Percentiles rank a stretch among this genome's conserved stretches.
Conservation (phyloP, 371 early-diverging fungal genomes). For the Haplosporangium sp. region DNA sequence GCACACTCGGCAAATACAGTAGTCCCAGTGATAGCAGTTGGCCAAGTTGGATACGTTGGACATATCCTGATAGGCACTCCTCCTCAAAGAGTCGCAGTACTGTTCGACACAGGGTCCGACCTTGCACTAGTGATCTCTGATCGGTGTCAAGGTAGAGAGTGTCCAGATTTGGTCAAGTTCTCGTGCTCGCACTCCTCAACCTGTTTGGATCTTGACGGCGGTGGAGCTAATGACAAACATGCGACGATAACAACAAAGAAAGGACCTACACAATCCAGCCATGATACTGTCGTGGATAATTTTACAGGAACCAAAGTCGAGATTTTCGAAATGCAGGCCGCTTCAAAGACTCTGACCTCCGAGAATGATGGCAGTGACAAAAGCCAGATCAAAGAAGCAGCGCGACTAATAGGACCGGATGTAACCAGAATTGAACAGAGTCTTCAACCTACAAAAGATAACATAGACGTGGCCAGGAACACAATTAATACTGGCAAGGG, state of each 20-base stretch:
- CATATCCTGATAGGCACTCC: slow-evolving; percentile 85
- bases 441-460: no score
- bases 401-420: no score
- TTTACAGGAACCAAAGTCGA: background rate
- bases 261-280: background rate
- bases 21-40: slow-evolving; percentile 3
- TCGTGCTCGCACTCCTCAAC: slow-evolving; percentile 25
- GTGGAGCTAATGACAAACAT: no score
- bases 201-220: slow-evolving; percentile 19
- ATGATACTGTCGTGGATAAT: background rate
- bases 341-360: no score
- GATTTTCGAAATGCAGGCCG: no score
- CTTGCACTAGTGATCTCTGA: slow-evolving; percentile 27
- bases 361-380: no score
- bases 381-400: no score
- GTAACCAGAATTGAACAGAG: no score
- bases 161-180: slow-evolving; percentile 14
- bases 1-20: background rate
- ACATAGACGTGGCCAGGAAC: no score
- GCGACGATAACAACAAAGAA: background rate
- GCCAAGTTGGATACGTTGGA: slow-evolving; percentile 57
- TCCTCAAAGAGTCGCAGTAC: slow-evolving; percentile 39
- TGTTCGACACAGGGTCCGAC: slow-evolving; percentile 42
- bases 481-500: no score
- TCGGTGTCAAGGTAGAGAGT: slow-evolving; percentile 20